These are phyloP conservation scores for Gloeophyllum trabeum DNA, from an alignment of 768 basidiomycete species.

Conservation along the genomic window DNA sequence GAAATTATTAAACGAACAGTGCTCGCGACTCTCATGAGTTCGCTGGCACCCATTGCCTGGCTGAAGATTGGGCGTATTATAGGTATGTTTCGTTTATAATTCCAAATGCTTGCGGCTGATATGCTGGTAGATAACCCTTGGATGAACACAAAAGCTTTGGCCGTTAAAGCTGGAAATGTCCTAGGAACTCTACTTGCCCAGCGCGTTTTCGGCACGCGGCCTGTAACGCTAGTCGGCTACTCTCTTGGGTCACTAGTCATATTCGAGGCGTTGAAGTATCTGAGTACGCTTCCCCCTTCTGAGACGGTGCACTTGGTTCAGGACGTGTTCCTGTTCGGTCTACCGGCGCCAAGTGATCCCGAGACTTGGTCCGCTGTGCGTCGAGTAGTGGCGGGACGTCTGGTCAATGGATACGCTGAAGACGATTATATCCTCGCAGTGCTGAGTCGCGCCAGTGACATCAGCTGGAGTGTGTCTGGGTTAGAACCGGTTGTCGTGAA, in stretches of 20 bases:
- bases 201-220: constrained; percentile 41
- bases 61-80: constrained; percentile 43
- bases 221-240: constrained; percentile 44
- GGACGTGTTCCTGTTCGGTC: constrained; percentile 44
- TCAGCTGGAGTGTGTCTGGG: constrained; percentile 40
- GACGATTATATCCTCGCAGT: constrained; percentile 46
- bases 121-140: constrained; percentile 39
- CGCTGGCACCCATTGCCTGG: constrained; percentile 38
- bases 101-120: background rate
- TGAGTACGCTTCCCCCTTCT: constrained; percentile 30
- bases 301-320: constrained; percentile 37
- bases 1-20: constrained; percentile 39
- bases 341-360: constrained; percentile 30
- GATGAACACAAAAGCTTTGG: constrained; percentile 43
- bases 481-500: constrained; percentile 32
- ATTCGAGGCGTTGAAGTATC: constrained; percentile 39
- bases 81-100: constrained; percentile 19
- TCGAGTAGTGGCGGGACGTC: constrained; percentile 35
- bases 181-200: constrained; percentile 37
- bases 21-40: constrained; percentile 34
- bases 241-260: constrained; percentile 46
- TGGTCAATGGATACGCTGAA: constrained; percentile 42
- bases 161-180: constrained; percentile 40
- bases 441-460: constrained; percentile 32
- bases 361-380: constrained; percentile 33